Evolutionary conservation across 176 grass and related monocot genomes (phyloP), one percentile per base, ranked within the genome.

Genomic region (Oryza rufipogon): DNA sequence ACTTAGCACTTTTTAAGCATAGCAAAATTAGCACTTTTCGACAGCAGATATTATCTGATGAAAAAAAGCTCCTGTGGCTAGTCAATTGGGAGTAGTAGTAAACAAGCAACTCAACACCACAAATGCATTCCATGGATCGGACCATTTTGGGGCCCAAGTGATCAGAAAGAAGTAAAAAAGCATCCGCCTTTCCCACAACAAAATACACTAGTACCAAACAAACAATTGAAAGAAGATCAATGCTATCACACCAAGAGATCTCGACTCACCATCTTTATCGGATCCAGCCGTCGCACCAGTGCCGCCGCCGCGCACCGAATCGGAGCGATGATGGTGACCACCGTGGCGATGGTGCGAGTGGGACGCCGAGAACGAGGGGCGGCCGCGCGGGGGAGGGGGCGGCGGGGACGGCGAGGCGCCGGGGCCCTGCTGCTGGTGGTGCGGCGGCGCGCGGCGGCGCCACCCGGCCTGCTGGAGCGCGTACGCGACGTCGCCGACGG

Each of bases 401-500:
- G 88, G 86, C 14, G 69, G 64, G 17, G 71, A 48, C n/a, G 82
- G 61, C 60, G 84, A 30, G 17, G 73, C 81, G 11, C 45, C 82
- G 5, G 85, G 52, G 3, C 82, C 89, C 17, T 87, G 88, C 58
- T 77, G 79, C 86, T 61, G 82, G 0, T 39, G 36, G 36, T 39
- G 9, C 20, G 82, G 82, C 33, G 66, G 33, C n/a, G 66, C 64
- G 52, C 85, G 83, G 36, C 92, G 87, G 34, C 83, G 85, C 96
- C 93, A 94, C 0, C 79, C 77, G 2, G 83, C 70, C 64, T 95
- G 96, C 78, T 96, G 96, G 23, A 99, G 88, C 56, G 96, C 93
- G 66, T 79, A 80, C 15, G 78, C 74, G n/a, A 99, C 74, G 58
- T 99, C 91, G 70, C 67, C 32, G 26, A 99, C 91, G 32, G 96